Base-by-base conservation (phyloP, 2,329 filamentous ascomycete species). In the Fusarium pilosicola region DNA sequence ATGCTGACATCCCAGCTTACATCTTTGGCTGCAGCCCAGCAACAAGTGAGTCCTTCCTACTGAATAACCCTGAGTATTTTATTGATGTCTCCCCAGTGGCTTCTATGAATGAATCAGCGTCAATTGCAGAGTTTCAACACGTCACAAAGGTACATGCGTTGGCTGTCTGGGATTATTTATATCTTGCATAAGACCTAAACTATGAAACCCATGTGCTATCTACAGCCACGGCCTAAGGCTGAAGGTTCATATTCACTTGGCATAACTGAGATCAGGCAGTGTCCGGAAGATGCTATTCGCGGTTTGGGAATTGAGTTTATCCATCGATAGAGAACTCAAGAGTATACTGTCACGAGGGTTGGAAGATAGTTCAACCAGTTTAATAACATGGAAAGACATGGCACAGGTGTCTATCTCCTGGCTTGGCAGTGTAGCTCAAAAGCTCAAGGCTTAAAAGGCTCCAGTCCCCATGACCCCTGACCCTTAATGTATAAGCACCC, bases 81-180 rank as follows among this genome's bases (percentile, higher is more conserved):
- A 32, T 22, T 46, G 5, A 62, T 7, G 11, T 1, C 7, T 18
- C 14, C 2, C 9, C 9, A 62, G 57, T 65, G 62, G 62, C 62
- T 7, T 52, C 62, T 17, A 28, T 54, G 17, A 20, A 48, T 20
- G 57, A 65, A 28, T 46, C 46, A 8, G 62, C 62, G 6, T 62
- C 57, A 14, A 30, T 65, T 38, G 26, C 28, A 11, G 41, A 62
- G 28, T 55, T 65, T n/a, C 41, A 49, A 17, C 55, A 45, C 2
- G 62, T 65, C 18, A 61, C 62, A 9, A 65, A 61, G 55, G 55
- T 61, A 18, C 56, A 65, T 15, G 55, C 55, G 5, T n/a, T 58
- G 6, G 24, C 62, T 34, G 62, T 65, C n/a, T 65, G 62, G 62
- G 62, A 61, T 32, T 52, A 28, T 28, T 38, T 65, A 11, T 6